Conservation (phyloP, 805 yeast genomes). For the Candida chilensis region DNA sequence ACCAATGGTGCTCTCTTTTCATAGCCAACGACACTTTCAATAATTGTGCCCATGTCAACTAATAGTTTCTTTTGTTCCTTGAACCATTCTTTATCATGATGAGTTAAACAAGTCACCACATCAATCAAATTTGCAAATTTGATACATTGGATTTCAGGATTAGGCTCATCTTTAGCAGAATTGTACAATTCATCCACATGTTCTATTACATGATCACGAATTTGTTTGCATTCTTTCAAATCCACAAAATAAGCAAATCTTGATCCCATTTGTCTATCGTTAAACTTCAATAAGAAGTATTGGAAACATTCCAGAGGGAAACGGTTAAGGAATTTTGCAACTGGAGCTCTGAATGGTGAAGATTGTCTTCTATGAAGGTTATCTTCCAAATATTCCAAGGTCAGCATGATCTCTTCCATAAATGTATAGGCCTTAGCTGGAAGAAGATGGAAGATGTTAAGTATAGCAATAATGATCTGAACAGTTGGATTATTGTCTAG, state of each 20-base stretch:
- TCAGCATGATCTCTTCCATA: constrained; percentile 75
- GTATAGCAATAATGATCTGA: constrained; percentile 79
- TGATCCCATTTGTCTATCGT: constrained; percentile 54
- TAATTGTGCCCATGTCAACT: constrained; percentile 27
- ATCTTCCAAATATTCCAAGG: constrained; percentile 71
- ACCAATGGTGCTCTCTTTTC: constrained; percentile 33
- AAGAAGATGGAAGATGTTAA: constrained; percentile 82
- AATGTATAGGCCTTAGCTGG: constrained; percentile 92
- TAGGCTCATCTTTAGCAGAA: constrained; percentile 37
- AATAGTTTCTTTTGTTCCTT: constrained; percentile 35
- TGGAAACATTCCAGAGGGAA: constrained; percentile 69
- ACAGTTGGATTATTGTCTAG: constrained; percentile 75
- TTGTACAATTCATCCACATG: constrained; percentile 41
- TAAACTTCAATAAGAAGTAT: constrained; percentile 59
- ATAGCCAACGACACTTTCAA: constrained; percentile 31
- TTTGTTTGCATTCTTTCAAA: constrained; percentile 40
- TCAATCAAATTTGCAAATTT: constrained; percentile 72
- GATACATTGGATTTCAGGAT: constrained; percentile 44
- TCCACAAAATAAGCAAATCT: constrained; percentile 60
- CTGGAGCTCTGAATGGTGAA: constrained; percentile 89
- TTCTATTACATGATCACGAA: constrained; percentile 47
- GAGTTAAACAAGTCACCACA: constrained; percentile 43
- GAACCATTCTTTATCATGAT: constrained; percentile 52
- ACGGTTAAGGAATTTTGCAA: constrained; percentile 77
- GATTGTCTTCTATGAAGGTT: constrained; percentile 74